Percentiles rank a stretch among this genome's conserved stretches.
Conservation (phyloP, 805 yeast species). For the Metschnikowia matae region DNA sequence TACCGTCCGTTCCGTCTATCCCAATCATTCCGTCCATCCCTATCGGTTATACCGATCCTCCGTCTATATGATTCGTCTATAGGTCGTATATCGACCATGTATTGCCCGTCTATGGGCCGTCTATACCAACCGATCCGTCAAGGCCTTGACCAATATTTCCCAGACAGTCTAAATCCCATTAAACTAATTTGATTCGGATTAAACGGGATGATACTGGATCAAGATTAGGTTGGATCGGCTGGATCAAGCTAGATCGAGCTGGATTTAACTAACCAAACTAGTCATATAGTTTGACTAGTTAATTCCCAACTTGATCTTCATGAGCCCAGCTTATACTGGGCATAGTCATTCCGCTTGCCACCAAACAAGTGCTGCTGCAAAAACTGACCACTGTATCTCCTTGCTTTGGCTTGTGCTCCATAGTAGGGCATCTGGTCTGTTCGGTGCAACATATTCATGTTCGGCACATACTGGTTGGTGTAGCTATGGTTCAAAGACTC, state of each 20-base stretch:
- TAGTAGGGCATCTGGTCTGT: conserved; percentile 13
- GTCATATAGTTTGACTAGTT: too few relatives aligned
- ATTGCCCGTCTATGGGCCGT: too few relatives aligned
- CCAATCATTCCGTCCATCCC: neutral
- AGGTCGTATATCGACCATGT: too few relatives aligned
- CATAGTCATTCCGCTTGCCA: conserved; percentile 17
- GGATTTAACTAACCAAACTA: too few relatives aligned
- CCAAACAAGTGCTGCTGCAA: conserved; percentile 18
- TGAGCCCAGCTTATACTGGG: conserved; percentile 16
- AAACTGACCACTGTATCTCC: conserved; percentile 17
- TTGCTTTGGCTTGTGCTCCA: conserved; percentile 13
- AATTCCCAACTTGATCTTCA: neutral
- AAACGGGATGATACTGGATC: too few relatives aligned
- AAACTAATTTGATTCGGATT: too few relatives aligned
- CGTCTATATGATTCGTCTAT: neutral
- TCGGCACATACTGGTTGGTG: conserved; percentile 6
- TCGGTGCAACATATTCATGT: conserved; percentile 8
- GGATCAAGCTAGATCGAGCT: too few relatives aligned
- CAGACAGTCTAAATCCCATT: too few relatives aligned
- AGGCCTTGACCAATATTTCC: too few relatives aligned
- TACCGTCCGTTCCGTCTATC: neutral
- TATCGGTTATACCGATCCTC: neutral
- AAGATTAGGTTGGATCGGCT: too few relatives aligned
- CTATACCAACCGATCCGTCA: too few relatives aligned
- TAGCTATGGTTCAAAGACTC: conserved; percentile 10